phyloP scores from a whole-genome alignment of 495 filamentous ascomycete genomes.

The Annulohypoxylon maeteangense region DNA sequence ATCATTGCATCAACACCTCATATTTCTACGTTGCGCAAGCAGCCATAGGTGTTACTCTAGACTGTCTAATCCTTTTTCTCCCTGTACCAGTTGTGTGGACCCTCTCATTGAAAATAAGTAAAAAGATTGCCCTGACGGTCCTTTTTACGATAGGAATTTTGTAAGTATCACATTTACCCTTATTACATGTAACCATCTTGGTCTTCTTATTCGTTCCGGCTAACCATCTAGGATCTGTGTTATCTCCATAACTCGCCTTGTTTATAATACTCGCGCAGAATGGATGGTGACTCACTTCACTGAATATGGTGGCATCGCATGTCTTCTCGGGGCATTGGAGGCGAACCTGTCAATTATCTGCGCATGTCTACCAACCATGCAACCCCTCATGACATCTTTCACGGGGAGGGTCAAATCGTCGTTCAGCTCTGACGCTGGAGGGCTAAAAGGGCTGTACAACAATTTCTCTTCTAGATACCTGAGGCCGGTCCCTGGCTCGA shows the following conservation, averaged over 20 bases:
- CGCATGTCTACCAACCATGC: constrained; percentile 9
- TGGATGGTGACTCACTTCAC: constrained; percentile 9
- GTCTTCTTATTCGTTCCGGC: too few relatives aligned
- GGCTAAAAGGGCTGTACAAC: constrained; percentile 15
- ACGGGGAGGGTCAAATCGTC: not conserved
- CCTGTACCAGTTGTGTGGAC: constrained; percentile 10
- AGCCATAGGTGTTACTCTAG: constrained; percentile 5
- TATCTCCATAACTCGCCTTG: constrained; percentile 7
- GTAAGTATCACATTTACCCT: not conserved
- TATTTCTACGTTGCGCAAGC: constrained; percentile 9
- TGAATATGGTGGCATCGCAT: constrained; percentile 3
- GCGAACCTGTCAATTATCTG: constrained; percentile 1
- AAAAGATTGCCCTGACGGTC: constrained; percentile 3
- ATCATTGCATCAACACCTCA: constrained; percentile 4
- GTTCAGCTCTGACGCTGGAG: not conserved
- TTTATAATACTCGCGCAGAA: not conserved
- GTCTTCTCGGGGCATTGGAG: constrained; percentile 6
- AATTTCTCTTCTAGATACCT: constrained; percentile 9
- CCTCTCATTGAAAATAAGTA: constrained; percentile 2
- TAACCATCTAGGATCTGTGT: not conserved
- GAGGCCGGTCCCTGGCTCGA: not conserved
- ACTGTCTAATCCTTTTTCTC: constrained; percentile 3
- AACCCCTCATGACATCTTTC: not conserved
- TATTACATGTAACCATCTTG: not conserved
- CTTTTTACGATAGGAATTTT: constrained; percentile 3